Base-by-base conservation (phyloP, 495 filamentous ascomycete species). In the Aspergillus funiculosus region DNA sequence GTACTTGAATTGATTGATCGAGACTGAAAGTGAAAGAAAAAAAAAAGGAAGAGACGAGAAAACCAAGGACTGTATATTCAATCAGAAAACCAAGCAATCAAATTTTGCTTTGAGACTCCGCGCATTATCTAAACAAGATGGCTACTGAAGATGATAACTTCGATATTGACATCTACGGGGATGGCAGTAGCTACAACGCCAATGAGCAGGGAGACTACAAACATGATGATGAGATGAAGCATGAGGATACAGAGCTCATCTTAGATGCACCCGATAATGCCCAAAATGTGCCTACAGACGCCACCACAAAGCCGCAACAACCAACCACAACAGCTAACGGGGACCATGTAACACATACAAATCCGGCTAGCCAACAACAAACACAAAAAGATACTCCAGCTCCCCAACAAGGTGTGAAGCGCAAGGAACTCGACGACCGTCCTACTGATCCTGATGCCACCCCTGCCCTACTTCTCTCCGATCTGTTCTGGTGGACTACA, bases 161-260 rank as follows among this genome's bases (percentile, higher is more conserved):
- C 75, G 92, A 97, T 63, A 94, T 96, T 76, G 94, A 97, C 64
- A 89, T 96, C 67, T 96, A 95, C 63, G 91, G 88, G 51, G 86
- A 96, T 61, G 81, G 83, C 43, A 74, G 76, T 46, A 64, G 72
- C 13, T 68, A 66, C 47, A 70, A 62, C 48, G 58, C 57, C 42
- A 69, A 68, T 35, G 69, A 73, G 19, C 65, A 73, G 19, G 73
- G 66, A 46, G 74, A 75, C 34, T 67, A 67, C 45, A 75, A 73
- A 39, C 62, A 76, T 34, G 72, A 75, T 48, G 68, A 71, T 52
- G 74, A 74, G 30, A 67, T 67, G 38, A 75, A 74, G 43, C 66
- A 78, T 28, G 73, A 75, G 46, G 69, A 71, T 40, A 22, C 58
- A 2, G 67, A 68, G n/a, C 49, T 72, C 26, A 66, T 66, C 20